Conservation (phyloP, 306 rosid genomes). For the Acacia crassicarpa region DNA sequence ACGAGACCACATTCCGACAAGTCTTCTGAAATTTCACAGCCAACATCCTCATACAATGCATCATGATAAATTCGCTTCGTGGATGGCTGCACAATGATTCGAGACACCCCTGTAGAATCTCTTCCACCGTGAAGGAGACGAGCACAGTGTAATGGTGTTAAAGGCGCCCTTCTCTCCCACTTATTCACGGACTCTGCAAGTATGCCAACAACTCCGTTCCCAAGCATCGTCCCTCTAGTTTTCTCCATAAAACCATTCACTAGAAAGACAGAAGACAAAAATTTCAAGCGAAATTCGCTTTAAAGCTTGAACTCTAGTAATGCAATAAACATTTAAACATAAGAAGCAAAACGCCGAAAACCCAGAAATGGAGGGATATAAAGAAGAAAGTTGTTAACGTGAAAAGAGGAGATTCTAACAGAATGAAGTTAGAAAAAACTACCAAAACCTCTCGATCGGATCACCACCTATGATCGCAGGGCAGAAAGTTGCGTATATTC, state of each 20-base stretch:
- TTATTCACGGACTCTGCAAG: constrained; percentile 74
- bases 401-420: background rate
- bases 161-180: constrained; percentile 95
- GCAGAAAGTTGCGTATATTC: background rate
- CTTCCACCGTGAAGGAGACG: constrained; percentile 62
- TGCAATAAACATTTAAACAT: background rate
- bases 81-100: constrained; percentile 85
- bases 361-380: background rate
- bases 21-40: constrained; percentile 84
- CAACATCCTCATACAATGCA: constrained; percentile 79
- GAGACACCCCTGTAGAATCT: constrained; percentile 54
- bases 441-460: background rate
- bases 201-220: constrained; percentile 90
- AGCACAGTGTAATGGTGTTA: constrained; percentile 92
- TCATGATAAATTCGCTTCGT: constrained; percentile 82
- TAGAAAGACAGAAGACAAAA: background rate
- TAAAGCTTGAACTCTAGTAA: background rate
- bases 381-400: background rate
- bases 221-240: constrained; percentile 53
- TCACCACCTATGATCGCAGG: background rate
- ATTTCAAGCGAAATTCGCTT: background rate
- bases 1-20: constrained; percentile 84
- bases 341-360: background rate
- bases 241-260: constrained; percentile 1
- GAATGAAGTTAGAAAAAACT: background rate